These are phyloP conservation scores for Periconia sp. DNA, from an alignment of 2,329 filamentous ascomycete genomes.

Conservation along the genomic window DNA sequence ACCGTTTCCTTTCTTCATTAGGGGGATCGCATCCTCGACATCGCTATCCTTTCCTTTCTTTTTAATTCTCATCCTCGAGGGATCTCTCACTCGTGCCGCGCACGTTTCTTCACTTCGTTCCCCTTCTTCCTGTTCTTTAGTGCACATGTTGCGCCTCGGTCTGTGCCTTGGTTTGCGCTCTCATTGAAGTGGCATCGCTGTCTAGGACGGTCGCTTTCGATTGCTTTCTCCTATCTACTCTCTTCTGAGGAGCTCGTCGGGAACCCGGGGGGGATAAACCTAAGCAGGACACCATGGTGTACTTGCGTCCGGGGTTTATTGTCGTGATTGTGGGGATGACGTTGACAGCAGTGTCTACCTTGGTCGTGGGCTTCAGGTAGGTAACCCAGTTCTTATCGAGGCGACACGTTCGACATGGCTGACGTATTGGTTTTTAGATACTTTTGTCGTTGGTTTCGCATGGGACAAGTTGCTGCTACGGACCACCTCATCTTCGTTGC, in stretches of 20 bases:
- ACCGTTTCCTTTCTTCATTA: neutral
- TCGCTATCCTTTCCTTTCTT: neutral
- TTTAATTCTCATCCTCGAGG: neutral
- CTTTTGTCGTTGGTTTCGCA: constrained; percentile 37
- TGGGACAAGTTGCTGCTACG: constrained; percentile 31
- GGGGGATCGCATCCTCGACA: neutral
- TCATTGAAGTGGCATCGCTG: neutral
- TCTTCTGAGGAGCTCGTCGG: neutral
- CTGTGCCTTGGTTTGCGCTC: neutral
- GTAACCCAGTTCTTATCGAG: neutral
- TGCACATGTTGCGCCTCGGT: neutral
- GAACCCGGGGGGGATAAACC: neutral
- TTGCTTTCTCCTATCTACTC: neutral
- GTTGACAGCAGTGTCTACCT: constrained; percentile 39
- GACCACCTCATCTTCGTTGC: constrained; percentile 40
- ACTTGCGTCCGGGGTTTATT: constrained; percentile 33
- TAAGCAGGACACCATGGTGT: constrained; percentile 18
- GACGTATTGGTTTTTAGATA: constrained; percentile 24
- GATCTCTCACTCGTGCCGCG: neutral
- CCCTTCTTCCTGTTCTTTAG: neutral
- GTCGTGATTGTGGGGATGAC: constrained; percentile 37
- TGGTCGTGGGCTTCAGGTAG: constrained; percentile 35
- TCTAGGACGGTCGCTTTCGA: neutral
- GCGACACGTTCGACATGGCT: neutral
- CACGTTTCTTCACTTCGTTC: neutral